Percentiles rank a stretch among this genome's conserved stretches.
Conservation (phyloP, 495 filamentous ascomycete species). For the Acidomyces sp. region DNA sequence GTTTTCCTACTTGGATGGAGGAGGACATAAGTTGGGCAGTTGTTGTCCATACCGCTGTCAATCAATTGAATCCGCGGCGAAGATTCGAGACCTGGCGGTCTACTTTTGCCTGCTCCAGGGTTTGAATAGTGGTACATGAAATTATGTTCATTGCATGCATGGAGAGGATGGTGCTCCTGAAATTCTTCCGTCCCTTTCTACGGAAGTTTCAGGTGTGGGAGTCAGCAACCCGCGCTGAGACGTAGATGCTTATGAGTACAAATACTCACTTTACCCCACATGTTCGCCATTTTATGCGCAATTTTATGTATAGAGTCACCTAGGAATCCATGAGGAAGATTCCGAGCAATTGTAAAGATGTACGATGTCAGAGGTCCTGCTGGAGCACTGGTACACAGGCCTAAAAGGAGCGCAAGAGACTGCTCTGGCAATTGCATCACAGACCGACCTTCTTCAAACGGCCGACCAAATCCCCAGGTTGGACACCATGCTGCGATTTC, state of each 20-base stretch:
- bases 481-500: conserved; percentile 24
- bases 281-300: conserved; percentile 12
- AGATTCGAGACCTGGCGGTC: conserved; percentile 21
- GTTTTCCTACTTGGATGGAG: conserved; percentile 21
- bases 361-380: conserved; percentile 26
- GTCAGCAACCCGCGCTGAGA: too few relatives aligned
- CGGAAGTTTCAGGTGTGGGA: too few relatives aligned
- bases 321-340: conserved; percentile 22
- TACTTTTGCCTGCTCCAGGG: conserved; percentile 1
- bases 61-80: conserved; percentile 25
- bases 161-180: conserved; percentile 25
- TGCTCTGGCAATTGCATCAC: conserved; percentile 24
- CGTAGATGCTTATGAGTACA: too few relatives aligned
- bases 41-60: conserved; percentile 26
- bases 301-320: conserved; percentile 21
- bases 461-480: conserved; percentile 25
- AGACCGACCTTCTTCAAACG: conserved; percentile 22
- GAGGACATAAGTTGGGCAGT: conserved; percentile 24
- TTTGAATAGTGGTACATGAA: conserved; percentile 23
- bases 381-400: conserved; percentile 23
- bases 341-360: conserved; percentile 22
- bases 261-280: conserved; percentile 29
- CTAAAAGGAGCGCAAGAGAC: conserved; percentile 23
- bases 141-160: conserved; percentile 26
- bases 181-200: conserved; percentile 24